Evolutionary conservation across 257 asterid species (phyloP).

Genomic region (Solanum boliviense): DNA sequence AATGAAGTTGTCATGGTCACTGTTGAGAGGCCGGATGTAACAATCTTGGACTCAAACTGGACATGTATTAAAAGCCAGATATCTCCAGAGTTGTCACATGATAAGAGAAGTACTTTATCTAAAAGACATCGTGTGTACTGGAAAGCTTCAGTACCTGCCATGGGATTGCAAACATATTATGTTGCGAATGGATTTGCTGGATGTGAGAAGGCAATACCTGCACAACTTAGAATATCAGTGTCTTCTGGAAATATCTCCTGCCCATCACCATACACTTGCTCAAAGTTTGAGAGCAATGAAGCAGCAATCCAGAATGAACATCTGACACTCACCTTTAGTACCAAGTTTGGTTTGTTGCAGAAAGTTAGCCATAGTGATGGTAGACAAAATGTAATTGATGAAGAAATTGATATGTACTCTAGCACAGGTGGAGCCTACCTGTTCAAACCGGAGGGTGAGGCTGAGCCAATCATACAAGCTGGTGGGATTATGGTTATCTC

Average conservation of each 20-base stretch:
- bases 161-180: conserved; percentile 94
- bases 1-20: conserved; percentile 81
- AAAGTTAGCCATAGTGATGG: conserved; percentile 50
- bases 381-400: conserved; percentile 37
- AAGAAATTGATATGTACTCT: conserved; percentile 73
- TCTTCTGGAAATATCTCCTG: conserved; percentile 45
- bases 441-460: conserved; percentile 84
- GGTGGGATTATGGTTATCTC: conserved; percentile 64
- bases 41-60: conserved; percentile 93
- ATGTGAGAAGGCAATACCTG: conserved; percentile 96
- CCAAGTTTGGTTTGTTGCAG: conserved; percentile 55
- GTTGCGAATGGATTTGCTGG: conserved; percentile 94
- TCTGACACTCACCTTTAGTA: conserved; percentile 48
- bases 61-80: conserved; percentile 95
- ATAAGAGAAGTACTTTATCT: conserved; percentile 38
- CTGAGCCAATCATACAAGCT: conserved; percentile 41
- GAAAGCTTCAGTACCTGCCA: conserved; percentile 78
- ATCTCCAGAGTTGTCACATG: conserved; percentile 70
- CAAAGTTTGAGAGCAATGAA: conserved; percentile 46
- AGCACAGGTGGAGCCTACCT: conserved; percentile 94
- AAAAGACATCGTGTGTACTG: conserved; percentile 87
- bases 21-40: conserved; percentile 83
- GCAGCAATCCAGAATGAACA: conserved; percentile 57
- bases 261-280: conserved; percentile 64
- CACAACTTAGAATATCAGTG: conserved; percentile 34